phyloP scores from a whole-genome alignment of 495 filamentous ascomycete species.

The Glonium stellatum region DNA sequence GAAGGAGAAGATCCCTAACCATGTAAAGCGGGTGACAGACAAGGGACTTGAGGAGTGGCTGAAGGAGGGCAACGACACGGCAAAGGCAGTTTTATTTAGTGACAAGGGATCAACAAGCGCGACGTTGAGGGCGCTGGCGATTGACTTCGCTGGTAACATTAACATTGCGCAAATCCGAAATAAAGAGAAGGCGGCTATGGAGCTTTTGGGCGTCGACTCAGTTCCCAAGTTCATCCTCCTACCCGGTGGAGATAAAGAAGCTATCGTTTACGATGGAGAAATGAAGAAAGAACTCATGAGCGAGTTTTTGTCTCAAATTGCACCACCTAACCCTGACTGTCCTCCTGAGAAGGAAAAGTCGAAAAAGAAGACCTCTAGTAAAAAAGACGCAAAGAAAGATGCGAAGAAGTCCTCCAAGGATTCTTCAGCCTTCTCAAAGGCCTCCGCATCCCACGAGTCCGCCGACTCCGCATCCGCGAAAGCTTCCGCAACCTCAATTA shows the following conservation, averaged over 20 bases:
- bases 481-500: constrained; percentile 37
- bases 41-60: constrained; percentile 74
- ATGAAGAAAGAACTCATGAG: constrained; percentile 79
- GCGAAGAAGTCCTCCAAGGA: constrained; percentile 31
- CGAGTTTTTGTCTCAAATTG: constrained; percentile 73
- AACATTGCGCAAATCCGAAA: constrained; percentile 77
- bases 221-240: constrained; percentile 79
- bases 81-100: constrained; percentile 89
- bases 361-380: constrained; percentile 46
- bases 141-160: constrained; percentile 83
- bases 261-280: constrained; percentile 71
- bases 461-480: constrained; percentile 34
- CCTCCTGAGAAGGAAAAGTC: constrained; percentile 43
- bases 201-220: constrained; percentile 65
- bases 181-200: constrained; percentile 66
- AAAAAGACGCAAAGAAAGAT: constrained; percentile 40
- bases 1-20: constrained; percentile 80
- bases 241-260: constrained; percentile 62
- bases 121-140: constrained; percentile 74
- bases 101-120: constrained; percentile 86
- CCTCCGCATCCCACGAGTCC: constrained; percentile 41
- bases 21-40: constrained; percentile 74
- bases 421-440: constrained; percentile 33
- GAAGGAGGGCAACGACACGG: constrained; percentile 58
- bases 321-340: constrained; percentile 65